Conservation (phyloP, 225 moss, liverwort and hornwort species). For the Pleurozium schreberi region DNA sequence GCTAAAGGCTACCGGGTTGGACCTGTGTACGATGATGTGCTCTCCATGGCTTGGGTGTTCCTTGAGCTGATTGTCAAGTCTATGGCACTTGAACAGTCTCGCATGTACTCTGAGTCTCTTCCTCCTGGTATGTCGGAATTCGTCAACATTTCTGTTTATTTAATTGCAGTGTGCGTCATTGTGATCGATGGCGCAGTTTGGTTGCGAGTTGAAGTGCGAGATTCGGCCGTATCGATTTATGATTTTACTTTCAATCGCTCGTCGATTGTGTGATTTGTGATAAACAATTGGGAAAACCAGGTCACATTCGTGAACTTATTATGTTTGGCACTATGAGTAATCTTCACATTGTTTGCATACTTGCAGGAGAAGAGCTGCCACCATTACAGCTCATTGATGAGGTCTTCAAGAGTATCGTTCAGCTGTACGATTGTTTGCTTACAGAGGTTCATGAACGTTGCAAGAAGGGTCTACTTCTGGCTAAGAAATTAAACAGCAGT, state of each 20-base stretch:
- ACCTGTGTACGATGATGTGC: conserved; percentile 91
- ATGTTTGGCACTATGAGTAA: neutral
- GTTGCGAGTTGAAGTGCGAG: neutral
- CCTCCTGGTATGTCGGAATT: conserved; percentile 44
- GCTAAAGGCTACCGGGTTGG: conserved; percentile 97
- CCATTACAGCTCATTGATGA: conserved; percentile 90
- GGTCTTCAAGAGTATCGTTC: conserved; percentile 92
- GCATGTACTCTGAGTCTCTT: conserved; percentile 73
- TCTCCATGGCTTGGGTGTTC: conserved; percentile 98
- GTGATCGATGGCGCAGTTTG: neutral
- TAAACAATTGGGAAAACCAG: neutral
- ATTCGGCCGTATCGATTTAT: neutral
- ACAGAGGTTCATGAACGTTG: conserved; percentile 97
- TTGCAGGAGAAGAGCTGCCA: conserved; percentile 86
- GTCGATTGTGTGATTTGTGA: neutral
- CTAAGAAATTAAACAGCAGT: conserved; percentile 79
- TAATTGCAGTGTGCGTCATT: neutral
- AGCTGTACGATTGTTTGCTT: conserved; percentile 90
- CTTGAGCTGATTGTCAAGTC: conserved; percentile 96
- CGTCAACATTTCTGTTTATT: neutral
- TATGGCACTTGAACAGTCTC: conserved; percentile 91
- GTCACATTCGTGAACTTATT: neutral
- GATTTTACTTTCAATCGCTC: neutral
- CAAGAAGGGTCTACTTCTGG: conserved; percentile 80
- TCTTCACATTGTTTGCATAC: neutral